Evolutionary conservation across 2,329 filamentous ascomycete genomes (phyloP), one percentile per base, ranked within the genome.

Genomic region (Trichoderma koningiopsis): DNA sequence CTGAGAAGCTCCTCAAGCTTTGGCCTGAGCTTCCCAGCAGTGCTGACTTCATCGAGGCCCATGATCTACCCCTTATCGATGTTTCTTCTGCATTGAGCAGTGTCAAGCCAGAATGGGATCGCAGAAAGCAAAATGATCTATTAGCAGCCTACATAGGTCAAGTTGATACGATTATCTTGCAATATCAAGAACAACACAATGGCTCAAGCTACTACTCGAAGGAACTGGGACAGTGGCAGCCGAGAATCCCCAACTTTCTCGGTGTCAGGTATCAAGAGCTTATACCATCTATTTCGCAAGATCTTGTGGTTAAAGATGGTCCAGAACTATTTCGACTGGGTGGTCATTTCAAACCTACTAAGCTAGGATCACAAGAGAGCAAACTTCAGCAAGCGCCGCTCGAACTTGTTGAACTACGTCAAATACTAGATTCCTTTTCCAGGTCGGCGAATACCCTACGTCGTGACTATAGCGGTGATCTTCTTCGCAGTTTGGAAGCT

Each of bases 391-490:
- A 31, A 19, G 60, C 47, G 22, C 33, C 37, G 13, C 43, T 33
- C 22, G 35, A 69, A 16, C 7, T 65, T 8, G 4, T 27, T 4
- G 59, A 71, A 8, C 53, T 70, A 5, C 49, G 33, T 16, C 0
- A 7, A 0, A 68, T 72, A 2, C 27, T 71, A 57, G 40, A 66
- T 11, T 27, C 14, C 6, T 74, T 75, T 16, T 11, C 29, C 11
- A 11, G 47, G 1, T 73, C 72, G 1, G 7, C 64, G 0, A 61
- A 68, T 1, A 0, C 14, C 3, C 70, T 71, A 0, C 64, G 73
- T n/a, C 62, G 58, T 22, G 64, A 64, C 29, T 76, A 75, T n/a
- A 63, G 74, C 1, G 33, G 70, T 0, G 74, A 75, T 4, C 72
- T 76, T 16, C 33, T 52, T 4, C 6, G 49, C 5, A 70, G 69